Evolutionary conservation across 768 basidiomycete species (phyloP).

Genomic region (Cyclocybe cylindracea): DNA sequence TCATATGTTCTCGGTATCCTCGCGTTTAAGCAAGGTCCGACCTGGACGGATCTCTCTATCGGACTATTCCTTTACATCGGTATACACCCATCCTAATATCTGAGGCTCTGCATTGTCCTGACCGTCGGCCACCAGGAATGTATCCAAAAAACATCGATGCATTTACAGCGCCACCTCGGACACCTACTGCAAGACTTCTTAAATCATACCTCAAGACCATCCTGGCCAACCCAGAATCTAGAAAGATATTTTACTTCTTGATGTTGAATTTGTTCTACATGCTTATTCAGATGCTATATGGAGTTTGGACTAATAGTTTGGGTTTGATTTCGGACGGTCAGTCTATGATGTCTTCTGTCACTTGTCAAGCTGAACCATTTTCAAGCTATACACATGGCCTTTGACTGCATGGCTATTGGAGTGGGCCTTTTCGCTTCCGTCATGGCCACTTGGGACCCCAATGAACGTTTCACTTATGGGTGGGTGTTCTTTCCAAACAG

Average conservation of each 20-base stretch:
- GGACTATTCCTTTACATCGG: slow-evolving; percentile 65
- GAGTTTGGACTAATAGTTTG: slow-evolving; percentile 95
- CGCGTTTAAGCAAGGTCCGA: slow-evolving; percentile 61
- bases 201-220: slow-evolving; percentile 87
- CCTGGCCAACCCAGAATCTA: slow-evolving; percentile 86
- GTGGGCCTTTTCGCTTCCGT: slow-evolving; percentile 95
- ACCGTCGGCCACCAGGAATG: slow-evolving; percentile 40
- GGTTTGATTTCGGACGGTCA: slow-evolving; percentile 96
- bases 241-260: slow-evolving; percentile 96
- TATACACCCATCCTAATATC: slow-evolving; percentile 22
- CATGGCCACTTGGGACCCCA: slow-evolving; percentile 97
- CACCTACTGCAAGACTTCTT: slow-evolving; percentile 53
- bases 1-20: slow-evolving; percentile 58
- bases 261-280: slow-evolving; percentile 94
- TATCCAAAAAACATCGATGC: slow-evolving; percentile 48
- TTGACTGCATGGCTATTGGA: slow-evolving; percentile 96
- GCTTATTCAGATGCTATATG: slow-evolving; percentile 96
- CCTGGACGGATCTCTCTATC: slow-evolving; percentile 60
- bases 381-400: slow-evolving; percentile 98
- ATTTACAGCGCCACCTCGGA: slow-evolving; percentile 44
- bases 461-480: slow-evolving; percentile 96
- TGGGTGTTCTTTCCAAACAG: slow-evolving; percentile 30
- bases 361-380: neutral
- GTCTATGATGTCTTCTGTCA: slow-evolving; percentile 4
- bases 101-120: neutral